Evolutionary conservation across 2,329 filamentous ascomycete species (phyloP).

Genomic region (Neopestalotiopsis sp.): DNA sequence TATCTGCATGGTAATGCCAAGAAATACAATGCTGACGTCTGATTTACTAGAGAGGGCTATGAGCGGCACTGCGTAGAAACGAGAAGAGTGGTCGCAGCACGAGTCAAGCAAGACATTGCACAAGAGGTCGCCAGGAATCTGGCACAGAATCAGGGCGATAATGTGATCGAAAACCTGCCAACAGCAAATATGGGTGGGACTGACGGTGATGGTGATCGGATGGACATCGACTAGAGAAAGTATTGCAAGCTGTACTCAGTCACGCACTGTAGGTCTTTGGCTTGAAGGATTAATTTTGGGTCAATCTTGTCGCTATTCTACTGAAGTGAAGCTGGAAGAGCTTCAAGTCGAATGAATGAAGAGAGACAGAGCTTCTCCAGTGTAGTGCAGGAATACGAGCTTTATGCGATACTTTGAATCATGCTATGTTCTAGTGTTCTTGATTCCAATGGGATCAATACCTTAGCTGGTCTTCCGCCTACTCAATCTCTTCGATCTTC

Average conservation of each 20-base stretch:
- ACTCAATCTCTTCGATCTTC: constrained; percentile 39
- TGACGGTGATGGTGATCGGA: neutral
- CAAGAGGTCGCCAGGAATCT: neutral
- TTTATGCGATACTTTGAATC: neutral
- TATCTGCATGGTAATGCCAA: neutral
- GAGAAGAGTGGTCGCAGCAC: neutral
- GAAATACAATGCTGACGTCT: neutral
- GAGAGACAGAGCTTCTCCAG: too few species aligned
- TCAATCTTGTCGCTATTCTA: too few species aligned
- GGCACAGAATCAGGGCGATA: neutral
- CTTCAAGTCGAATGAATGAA: too few species aligned
- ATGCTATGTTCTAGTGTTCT: neutral
- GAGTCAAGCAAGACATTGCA: constrained; percentile 3
- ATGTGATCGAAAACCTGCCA: too few species aligned
- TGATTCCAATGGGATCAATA: neutral
- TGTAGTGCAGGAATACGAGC: too few species aligned
- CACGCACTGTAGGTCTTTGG: neutral
- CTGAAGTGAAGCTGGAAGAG: too few species aligned
- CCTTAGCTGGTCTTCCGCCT: neutral
- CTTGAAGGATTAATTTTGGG: too few species aligned
- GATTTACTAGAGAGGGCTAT: neutral
- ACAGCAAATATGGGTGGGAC: neutral
- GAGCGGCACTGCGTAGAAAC: neutral
- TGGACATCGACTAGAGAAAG: neutral
- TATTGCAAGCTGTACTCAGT: neutral